Base-by-base conservation (phyloP, 306 rosid genomes). In the Senna tora region DNA sequence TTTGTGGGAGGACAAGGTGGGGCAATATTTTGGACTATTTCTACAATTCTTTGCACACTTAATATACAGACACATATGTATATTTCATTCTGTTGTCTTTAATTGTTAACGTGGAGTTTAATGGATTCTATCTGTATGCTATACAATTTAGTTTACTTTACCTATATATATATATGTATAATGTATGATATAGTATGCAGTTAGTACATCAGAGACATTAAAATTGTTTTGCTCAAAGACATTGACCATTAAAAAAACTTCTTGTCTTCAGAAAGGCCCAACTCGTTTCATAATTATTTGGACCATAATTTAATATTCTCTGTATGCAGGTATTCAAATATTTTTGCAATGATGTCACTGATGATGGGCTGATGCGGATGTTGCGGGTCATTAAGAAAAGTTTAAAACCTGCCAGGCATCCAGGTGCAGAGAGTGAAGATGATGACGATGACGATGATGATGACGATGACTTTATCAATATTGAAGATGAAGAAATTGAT, bases 401-500 rank as follows among this genome's bases (percentile, higher is more conserved):
- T 58, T 67, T 95, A 65, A 94, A 90, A 79, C 95, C 95, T 45
- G 77, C 96, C 15, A 87, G 97, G 78, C 97, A 83, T 84, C 90
- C 92, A 45, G 84, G 79, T 78, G 76, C 84, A 9, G 90, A 73
- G 47, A 76, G 80, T 82, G 88, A 83, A 16, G 84, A 86, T 8
- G 81, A 87, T 3, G 86, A 76, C 1, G 81, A 87, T 3, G n/a
- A n/a, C n/a, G 86, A 76, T 2, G 79, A 84, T 0, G 91, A 85
- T 0, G 81, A 83, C 0, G 88, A 87, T 19, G 96, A 91, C 75
- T 86, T 95, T 49, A 77, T 95, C 76, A 71, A 85, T 67, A 87
- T 91, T 61, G 95, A 88, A 59, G 99, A 94, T 49, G 97, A 87
- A 65, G 94, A 78, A 70, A 87, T 87, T 69, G 89, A 89, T 81